Evolutionary conservation across 805 yeast species (phyloP), one percentile per base, ranked within the genome.

Genomic region (Starmerella etchellsii): DNA sequence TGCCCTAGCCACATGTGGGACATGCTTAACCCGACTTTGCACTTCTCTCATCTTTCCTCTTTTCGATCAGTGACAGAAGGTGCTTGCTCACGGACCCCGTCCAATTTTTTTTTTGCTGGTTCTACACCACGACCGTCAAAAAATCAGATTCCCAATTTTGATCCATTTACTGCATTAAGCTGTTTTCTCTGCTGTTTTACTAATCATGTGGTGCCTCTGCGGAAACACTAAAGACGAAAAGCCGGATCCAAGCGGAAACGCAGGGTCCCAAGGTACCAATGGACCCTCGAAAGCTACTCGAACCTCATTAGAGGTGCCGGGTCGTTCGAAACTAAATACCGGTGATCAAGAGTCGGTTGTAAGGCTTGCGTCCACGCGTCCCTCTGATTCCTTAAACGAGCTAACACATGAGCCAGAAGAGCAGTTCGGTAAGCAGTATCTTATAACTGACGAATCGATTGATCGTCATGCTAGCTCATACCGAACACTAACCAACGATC

Each of bases 371-470:
- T 33, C 36, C 5, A 34, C 31, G 22, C 37, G 37, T 34, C 37
- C 37, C n/a, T 7, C 24, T 4, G 31, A 13, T 8, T 26, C n/a
- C 9, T 8, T 11, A 23, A 11, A 25, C 8, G 31, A 38, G 22
- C 16, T 24, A 6, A n/a, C 37, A 13, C 31, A 13, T 11, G 37
- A 21, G 20, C 44, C 46, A 2, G 46, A 41, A 20, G 35, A 41
- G 28, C 3, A 11, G 13, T 44, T 38, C 24, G 48, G 48, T 15
- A 13, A n/a, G n/a, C 34, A 35, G 21, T 30, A 25, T 13, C 24
- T 30, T 20, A 44, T 44, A 8, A 28, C 44, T 3, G 46, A 45
- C 4, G 35, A 34, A 18, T 21, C 23, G 14, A 33, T 41, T 13
- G 19, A 16, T 10, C 28, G 22, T 11, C 27, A 34, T 9, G 19